Conservation (phyloP, 257 asterid genomes). For the Forsythia viridissima region DNA sequence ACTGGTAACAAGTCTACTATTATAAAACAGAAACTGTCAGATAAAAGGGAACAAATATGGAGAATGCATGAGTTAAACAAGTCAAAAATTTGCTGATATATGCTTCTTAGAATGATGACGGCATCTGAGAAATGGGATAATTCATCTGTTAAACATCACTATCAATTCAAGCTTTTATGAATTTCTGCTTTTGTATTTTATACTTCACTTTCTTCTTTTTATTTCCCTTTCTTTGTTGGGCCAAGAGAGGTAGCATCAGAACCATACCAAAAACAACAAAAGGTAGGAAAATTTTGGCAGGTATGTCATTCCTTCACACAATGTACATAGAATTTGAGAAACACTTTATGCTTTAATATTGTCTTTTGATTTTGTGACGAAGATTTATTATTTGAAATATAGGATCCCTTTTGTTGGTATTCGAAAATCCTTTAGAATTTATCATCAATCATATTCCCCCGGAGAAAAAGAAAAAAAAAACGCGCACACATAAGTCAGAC, state of each 20-base stretch:
- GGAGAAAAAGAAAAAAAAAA: neutral
- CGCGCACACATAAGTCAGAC: neutral
- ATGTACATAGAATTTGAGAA: constrained; percentile 7
- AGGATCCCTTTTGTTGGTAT: neutral
- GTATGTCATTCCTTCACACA: constrained; percentile 18
- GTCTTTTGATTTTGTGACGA: constrained; percentile 28
- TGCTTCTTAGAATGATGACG: constrained; percentile 19
- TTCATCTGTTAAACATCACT: constrained; percentile 40
- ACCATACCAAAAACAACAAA: neutral
- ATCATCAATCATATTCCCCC: neutral
- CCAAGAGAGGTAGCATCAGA: constrained; percentile 6
- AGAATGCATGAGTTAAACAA: too few relatives aligned
- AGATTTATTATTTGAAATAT: neutral
- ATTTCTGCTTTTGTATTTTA: neutral
- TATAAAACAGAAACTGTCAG: constrained; percentile 17
- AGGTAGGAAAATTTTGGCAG: constrained; percentile 2
- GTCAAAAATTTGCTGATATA: constrained; percentile 8
- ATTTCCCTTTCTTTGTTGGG: constrained; percentile 2
- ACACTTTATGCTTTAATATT: constrained; percentile 2
- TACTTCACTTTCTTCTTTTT: constrained; percentile 9
- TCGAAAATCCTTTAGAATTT: neutral
- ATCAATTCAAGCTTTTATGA: constrained; percentile 21
- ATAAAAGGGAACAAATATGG: constrained; percentile 18
- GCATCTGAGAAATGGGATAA: constrained; percentile 7
- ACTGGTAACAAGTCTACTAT: constrained; percentile 22